Conservation (phyloP, 1,139 yeast species). For the Yamadazyma songkhlaensis region DNA sequence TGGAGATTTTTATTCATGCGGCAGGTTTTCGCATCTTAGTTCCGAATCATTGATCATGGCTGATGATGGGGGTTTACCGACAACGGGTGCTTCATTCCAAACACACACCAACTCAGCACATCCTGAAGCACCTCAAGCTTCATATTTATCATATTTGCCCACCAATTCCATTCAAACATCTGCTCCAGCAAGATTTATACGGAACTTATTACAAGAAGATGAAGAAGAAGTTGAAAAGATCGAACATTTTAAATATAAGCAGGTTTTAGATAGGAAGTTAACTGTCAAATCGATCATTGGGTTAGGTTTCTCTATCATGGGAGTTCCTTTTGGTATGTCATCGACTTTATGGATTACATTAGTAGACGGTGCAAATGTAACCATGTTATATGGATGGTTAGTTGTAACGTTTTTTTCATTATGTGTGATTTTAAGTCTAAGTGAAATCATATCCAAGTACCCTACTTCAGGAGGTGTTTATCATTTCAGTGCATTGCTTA, state of each 20-base stretch:
- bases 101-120: background rate
- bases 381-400: slow-evolving; percentile 70
- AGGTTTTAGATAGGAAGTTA: slow-evolving; percentile 61
- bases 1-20: no score
- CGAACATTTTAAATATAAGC: slow-evolving; percentile 70
- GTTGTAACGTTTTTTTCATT: slow-evolving; percentile 60
- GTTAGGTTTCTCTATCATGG: slow-evolving; percentile 73
- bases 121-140: slow-evolving; percentile 15
- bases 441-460: slow-evolving; percentile 71
- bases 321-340: slow-evolving; percentile 73
- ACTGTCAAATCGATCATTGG: slow-evolving; percentile 70
- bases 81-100: background rate
- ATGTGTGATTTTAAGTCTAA: slow-evolving; percentile 61
- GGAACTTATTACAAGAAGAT: slow-evolving; percentile 22
- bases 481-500: slow-evolving; percentile 70
- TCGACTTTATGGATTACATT: slow-evolving; percentile 68
- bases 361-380: slow-evolving; percentile 70
- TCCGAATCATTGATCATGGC: background rate
- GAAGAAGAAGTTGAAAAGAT: slow-evolving; percentile 56
- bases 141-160: slow-evolving; percentile 19
- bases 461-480: slow-evolving; percentile 76
- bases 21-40: no score
- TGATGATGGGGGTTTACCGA: background rate
- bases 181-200: slow-evolving; percentile 22
- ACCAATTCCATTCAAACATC: slow-evolving; percentile 11